Evolutionary conservation across 352 stramenopile species (phyloP), one percentile per base, ranked within the genome.

Genomic region (Thraustotheca clavata): DNA sequence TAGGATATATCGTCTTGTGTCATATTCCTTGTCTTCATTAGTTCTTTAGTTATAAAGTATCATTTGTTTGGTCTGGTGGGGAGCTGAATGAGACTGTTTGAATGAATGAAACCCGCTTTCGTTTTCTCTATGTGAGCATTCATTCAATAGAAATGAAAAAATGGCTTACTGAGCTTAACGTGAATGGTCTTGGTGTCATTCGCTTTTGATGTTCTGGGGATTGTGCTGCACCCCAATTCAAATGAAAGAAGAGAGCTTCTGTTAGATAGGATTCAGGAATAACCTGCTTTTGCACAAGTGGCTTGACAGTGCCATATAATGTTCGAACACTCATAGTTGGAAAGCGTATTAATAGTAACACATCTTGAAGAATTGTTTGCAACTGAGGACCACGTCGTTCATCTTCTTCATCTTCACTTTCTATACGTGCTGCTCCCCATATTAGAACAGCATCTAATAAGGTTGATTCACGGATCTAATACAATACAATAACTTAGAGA

Each of bases 101-200:
- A 27, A 85, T 92, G 66, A 94, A 94, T 41, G 85, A 94, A 18
- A 94, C 85, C 3, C 85, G 83, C 61, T 94, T 94, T 14, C 83
- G 81, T 66, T 94, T 94, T 26, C 85, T 73, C 39, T 65, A 54
- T 20, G 35, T 24, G 22, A n/a, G 38, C 43, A 52, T 43, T 43
- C 43, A 52, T 27, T 11, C 18, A 55, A 47, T 40, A 1, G 16
- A 11, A 18, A 14, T 36, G 14, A 52, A 50, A n/a, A 50, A 41
- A 18, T 18, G 31, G 31, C 29, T 29, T 36, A 65, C 57, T 6
- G 47, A 31, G 6, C 24, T 41, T 5, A 46, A 33, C 1, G 35
- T 46, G 11, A 55, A 24, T 3, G 57, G 52, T 34, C 57, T 27
- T 11, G 57, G 38, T 1, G 38, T 52, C 57, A 65, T 65, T 5